Evolutionary conservation across 139 green algal species (phyloP).

Genomic region (Desmodesmus armatus): DNA sequence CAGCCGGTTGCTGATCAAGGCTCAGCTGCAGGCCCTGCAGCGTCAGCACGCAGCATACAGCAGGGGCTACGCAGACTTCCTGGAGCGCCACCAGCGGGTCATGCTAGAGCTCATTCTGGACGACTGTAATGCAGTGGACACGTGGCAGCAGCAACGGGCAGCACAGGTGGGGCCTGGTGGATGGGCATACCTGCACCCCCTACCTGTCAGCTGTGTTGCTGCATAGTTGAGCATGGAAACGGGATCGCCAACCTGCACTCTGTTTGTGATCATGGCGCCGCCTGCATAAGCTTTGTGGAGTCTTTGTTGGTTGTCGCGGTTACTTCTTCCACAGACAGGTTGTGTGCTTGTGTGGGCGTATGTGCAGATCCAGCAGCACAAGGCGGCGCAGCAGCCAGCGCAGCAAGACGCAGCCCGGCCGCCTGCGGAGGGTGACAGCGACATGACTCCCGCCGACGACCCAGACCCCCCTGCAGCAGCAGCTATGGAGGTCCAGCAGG

Average conservation of each 20-base stretch:
- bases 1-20: constrained; percentile 49
- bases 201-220: too few relatives aligned
- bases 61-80: constrained; percentile 40
- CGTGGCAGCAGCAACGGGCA: constrained; percentile 29
- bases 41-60: constrained; percentile 38
- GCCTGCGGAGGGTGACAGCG: neutral
- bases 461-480: constrained; percentile 1
- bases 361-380: constrained; percentile 42
- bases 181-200: too few relatives aligned
- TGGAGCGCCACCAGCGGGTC: constrained; percentile 18
- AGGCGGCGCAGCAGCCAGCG: constrained; percentile 54
- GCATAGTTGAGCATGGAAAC: too few relatives aligned
- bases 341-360: too few relatives aligned
- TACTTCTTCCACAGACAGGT: too few relatives aligned
- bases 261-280: too few relatives aligned
- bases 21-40: constrained; percentile 42
- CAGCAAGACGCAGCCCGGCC: constrained; percentile 42
- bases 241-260: too few relatives aligned
- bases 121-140: constrained; percentile 41
- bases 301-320: too few relatives aligned
- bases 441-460: constrained; percentile 17
- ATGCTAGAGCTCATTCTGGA: constrained; percentile 41
- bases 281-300: too few relatives aligned
- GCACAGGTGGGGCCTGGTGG: too few relatives aligned
- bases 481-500: neutral